Conservation (phyloP, 2,329 filamentous ascomycete genomes). For the Apiospora rasikravindrae region DNA sequence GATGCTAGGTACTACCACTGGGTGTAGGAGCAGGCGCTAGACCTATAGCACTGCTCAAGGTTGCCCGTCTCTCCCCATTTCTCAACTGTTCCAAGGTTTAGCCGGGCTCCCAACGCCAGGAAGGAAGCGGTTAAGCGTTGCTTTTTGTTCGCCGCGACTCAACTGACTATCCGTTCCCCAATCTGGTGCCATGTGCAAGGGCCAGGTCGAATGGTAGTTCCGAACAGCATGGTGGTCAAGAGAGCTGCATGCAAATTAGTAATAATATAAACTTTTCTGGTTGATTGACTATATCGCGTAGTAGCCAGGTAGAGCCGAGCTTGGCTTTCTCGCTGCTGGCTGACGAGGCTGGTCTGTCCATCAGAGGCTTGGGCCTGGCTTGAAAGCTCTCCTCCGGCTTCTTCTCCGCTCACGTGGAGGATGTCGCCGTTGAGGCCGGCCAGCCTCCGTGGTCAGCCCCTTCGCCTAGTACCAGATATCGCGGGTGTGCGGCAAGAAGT, state of each 20-base stretch:
- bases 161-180: neutral
- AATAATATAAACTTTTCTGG: neutral
- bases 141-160: neutral
- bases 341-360: neutral
- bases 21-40: slow-evolving; percentile 5
- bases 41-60: neutral
- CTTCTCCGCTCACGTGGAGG: slow-evolving; percentile 7
- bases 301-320: neutral
- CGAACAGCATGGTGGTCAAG: neutral
- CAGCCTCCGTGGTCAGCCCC: slow-evolving; percentile 9
- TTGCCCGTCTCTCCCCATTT: neutral
- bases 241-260: neutral
- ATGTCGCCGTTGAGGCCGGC: neutral
- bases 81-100: slow-evolving; percentile 1
- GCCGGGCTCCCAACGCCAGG: neutral
- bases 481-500: neutral
- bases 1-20: neutral
- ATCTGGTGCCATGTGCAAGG: neutral
- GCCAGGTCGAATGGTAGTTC: neutral
- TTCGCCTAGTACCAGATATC: neutral
- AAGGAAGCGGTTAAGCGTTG: neutral
- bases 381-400: neutral
- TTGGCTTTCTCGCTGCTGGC: neutral
- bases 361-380: neutral
- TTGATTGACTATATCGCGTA: neutral